Evolutionary conservation across 768 basidiomycete species (phyloP), one percentile per base, ranked within the genome.

Genomic region (Lactifluus rugatus): DNA sequence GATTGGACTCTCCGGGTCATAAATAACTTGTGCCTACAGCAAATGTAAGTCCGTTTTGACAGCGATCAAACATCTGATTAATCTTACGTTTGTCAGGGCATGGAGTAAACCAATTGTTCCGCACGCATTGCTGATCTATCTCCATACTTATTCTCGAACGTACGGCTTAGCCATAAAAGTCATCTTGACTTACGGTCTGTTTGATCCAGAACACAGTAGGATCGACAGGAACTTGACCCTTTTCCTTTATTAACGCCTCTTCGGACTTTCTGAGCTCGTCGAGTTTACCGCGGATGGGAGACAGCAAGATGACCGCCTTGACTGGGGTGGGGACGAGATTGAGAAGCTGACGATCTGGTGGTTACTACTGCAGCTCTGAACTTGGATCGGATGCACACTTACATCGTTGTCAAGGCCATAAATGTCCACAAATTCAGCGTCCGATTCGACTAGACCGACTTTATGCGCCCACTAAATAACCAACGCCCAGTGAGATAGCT

Each of bases 301-400:
- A 98, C 23, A 96, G 78, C 6, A 98, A 74, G 7, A 95, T 73
- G 9, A 96, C 80, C 0, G 94, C 94, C 66, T 87, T 86, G 32
- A 87, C 87, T 0, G 88, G 92, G 61, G 76, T 69, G 0, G 86
- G 76, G 0, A 94, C 84, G 67, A 89, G 76, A 0, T 57, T 71
- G 2, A 95, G 80, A 34, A 93, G 77, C 81, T 96, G 41, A 47
- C 4, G 42, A 44, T n/a, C 10, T 19, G 4, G 3, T 17, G 28
- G 9, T 31, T 37, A 14, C 48, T 11, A 42, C 9, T 5, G 17
- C 3, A 11, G 2, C 5, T 42, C 36, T 19, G 36, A 7, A 36
- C 21, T 0, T n/a, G 26, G 44, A 37, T 19, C 26, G 1, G 13
- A 17, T n/a, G n/a, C 3, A 19, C 10, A 25, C 49, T 1, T 26